phyloP scores from a whole-genome alignment of 2,329 filamentous ascomycete species.

The Coniochaeta ligniaria region DNA sequence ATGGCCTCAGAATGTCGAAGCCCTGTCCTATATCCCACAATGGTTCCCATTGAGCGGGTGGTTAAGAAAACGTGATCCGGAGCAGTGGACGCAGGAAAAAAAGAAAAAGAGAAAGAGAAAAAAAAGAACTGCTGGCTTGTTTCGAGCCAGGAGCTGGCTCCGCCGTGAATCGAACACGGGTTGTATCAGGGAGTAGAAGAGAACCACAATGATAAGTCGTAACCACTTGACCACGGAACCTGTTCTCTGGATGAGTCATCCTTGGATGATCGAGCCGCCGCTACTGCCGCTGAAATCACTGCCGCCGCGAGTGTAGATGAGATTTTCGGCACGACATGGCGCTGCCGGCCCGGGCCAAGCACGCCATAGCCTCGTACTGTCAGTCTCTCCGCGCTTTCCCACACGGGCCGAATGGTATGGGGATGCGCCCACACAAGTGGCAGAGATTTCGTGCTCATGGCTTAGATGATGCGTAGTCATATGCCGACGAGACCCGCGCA shows the following conservation, averaged over 20 bases:
- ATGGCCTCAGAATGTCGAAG: too few relatives aligned
- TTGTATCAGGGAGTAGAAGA: background rate
- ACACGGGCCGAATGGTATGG: background rate
- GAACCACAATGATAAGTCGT: background rate
- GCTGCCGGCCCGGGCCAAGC: background rate
- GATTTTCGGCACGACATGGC: background rate
- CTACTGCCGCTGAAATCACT: background rate
- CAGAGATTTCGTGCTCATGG: background rate
- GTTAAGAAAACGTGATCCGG: too few relatives aligned
- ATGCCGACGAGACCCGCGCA: background rate
- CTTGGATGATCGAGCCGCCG: background rate
- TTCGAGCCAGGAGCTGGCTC: background rate
- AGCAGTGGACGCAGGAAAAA: too few relatives aligned
- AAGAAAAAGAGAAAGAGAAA: background rate
- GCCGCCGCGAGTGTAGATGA: background rate
- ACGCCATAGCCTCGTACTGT: background rate
- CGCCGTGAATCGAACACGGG: slow-evolving; percentile 3
- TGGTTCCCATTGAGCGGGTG: too few relatives aligned
- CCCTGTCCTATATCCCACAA: too few relatives aligned
- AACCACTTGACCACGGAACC: background rate
- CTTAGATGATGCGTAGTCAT: background rate
- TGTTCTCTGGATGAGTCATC: background rate
- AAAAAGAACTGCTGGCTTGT: background rate
- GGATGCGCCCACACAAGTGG: background rate
- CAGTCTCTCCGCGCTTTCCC: background rate